Evolutionary conservation across 441 rosid species (phyloP).

Genomic region (Jatropha podagrica): DNA sequence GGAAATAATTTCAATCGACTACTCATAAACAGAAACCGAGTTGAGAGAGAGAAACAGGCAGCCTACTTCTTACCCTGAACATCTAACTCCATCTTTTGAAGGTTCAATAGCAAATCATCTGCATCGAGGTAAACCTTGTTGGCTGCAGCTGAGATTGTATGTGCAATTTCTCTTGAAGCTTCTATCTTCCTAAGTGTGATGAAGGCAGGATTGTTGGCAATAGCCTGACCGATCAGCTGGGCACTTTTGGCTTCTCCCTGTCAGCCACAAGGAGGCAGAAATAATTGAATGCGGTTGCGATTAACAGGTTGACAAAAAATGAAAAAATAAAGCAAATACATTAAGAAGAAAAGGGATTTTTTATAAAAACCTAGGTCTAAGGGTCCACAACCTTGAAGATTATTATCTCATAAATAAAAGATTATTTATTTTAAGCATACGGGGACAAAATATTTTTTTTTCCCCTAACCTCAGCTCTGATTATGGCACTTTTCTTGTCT

Average conservation of each 20-base stretch:
- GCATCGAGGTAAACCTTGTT: conserved; percentile 82
- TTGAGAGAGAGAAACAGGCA: neutral
- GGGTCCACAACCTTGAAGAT: neutral
- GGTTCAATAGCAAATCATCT: conserved; percentile 69
- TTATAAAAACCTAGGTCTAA: neutral
- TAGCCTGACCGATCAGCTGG: conserved; percentile 87
- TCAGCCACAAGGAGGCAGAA: conserved; percentile 3
- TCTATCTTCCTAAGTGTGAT: conserved; percentile 85
- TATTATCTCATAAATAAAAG: no score
- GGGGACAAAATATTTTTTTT: neutral
- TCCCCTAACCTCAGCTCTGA: conserved; percentile 76
- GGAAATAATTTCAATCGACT: neutral
- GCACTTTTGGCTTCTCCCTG: conserved; percentile 98
- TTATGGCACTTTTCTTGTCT: conserved; percentile 86
- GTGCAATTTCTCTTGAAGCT: conserved; percentile 90
- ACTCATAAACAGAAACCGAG: neutral
- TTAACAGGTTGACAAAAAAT: neutral
- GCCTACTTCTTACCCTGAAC: conserved; percentile 40
- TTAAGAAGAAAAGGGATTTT: neutral
- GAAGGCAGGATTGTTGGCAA: conserved; percentile 89
- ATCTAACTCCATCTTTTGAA: conserved; percentile 67
- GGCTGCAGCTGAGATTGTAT: conserved; percentile 67
- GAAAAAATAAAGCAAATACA: neutral
- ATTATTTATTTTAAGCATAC: neutral
- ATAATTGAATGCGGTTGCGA: neutral